A percentile compares a stretch with the other conserved stretches of the same genome.
phyloP scores from a whole-genome alignment of 164 flowering plant genomes.

The Amborella trichopoda region DNA sequence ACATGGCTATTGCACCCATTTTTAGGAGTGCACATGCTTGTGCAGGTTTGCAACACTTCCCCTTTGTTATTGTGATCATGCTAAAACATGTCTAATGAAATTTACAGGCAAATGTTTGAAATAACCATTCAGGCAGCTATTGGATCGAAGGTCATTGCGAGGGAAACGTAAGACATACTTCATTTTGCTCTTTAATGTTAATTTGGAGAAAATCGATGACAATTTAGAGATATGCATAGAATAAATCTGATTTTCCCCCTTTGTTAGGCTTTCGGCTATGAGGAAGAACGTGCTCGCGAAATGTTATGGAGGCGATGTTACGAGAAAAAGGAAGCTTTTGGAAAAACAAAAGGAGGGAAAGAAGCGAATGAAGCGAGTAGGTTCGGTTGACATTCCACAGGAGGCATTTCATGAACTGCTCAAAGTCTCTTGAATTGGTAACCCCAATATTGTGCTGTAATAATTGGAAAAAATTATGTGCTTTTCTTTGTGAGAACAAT shows the following conservation, averaged over 20 bases:
- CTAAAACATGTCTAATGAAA: too few species aligned
- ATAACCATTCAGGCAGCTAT: constrained; percentile 94
- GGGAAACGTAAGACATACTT: constrained; percentile 71
- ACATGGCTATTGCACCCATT: too few species aligned
- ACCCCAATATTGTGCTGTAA: too few species aligned
- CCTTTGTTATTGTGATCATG: too few species aligned
- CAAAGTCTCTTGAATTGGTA: constrained; percentile 67
- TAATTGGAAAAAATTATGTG: too few species aligned
- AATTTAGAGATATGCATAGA: too few species aligned
- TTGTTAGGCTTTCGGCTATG: constrained; percentile 86
- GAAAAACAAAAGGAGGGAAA: constrained; percentile 99
- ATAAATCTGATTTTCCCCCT: too few species aligned
- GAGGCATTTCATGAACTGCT: constrained; percentile 87
- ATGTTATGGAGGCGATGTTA: constrained; percentile 95
- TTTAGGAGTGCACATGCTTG: too few species aligned
- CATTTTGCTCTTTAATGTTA: background rate
- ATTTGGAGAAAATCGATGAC: too few species aligned
- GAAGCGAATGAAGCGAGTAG: constrained; percentile 97
- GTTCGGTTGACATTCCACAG: constrained; percentile 94
- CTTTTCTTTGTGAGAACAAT: too few species aligned
- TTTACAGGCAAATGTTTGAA: constrained; percentile 96
- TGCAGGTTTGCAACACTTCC: too few species aligned
- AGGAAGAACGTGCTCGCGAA: constrained; percentile 98
- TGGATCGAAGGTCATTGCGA: constrained; percentile 83
- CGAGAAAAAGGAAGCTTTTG: constrained; percentile 78